Evolutionary conservation across 257 asterid genomes (phyloP).

Genomic region (Capsicum pubescens): DNA sequence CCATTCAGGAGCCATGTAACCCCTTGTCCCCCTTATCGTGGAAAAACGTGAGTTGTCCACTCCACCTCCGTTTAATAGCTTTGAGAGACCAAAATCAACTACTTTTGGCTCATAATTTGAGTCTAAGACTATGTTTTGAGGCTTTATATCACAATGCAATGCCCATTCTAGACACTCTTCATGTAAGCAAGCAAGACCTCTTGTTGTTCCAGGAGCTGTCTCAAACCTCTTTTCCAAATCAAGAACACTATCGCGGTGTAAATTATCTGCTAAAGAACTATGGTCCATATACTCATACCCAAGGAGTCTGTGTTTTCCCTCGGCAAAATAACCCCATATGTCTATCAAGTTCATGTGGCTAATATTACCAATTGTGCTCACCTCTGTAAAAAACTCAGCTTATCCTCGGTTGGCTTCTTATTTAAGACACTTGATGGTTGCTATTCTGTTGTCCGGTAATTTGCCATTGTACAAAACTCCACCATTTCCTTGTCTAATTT

Average conservation of each 20-base stretch:
- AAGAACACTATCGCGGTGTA: not conserved
- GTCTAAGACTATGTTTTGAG: slow-evolving; percentile 27
- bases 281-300: slow-evolving; percentile 19
- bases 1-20: slow-evolving; percentile 36
- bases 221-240: slow-evolving; percentile 26
- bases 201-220: slow-evolving; percentile 27
- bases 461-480: slow-evolving; percentile 33
- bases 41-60: slow-evolving; percentile 12
- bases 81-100: slow-evolving; percentile 31
- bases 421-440: slow-evolving; percentile 30
- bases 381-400: slow-evolving; percentile 19
- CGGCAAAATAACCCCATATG: slow-evolving; percentile 34
- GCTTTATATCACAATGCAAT: slow-evolving; percentile 32
- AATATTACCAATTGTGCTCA: slow-evolving; percentile 30
- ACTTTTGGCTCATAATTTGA: slow-evolving; percentile 23
- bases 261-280: slow-evolving; percentile 20
- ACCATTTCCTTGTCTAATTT: slow-evolving; percentile 28
- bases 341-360: slow-evolving; percentile 31
- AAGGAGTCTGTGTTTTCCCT: slow-evolving; percentile 26
- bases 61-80: slow-evolving; percentile 13
- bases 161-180: slow-evolving; percentile 35
- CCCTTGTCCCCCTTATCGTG: slow-evolving; percentile 30
- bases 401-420: slow-evolving; percentile 21
- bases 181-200: slow-evolving; percentile 33
- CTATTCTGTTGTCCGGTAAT: slow-evolving; percentile 21